Base-by-base conservation (phyloP, 148 eudicot species). In the Gaultheria prostrata region DNA sequence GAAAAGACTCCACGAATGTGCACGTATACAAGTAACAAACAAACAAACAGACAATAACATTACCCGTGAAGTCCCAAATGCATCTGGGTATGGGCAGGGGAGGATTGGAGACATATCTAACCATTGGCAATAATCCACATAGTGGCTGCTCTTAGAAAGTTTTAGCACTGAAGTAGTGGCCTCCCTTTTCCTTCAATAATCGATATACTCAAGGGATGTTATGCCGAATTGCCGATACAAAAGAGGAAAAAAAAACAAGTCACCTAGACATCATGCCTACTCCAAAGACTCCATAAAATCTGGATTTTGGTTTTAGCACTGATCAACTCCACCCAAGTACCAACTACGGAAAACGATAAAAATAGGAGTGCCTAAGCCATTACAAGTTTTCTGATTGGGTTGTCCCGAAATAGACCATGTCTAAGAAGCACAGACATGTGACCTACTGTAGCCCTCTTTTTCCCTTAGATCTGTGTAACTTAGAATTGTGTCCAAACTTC, bases 271-370 rank as follows among this genome's bases (percentile, higher is more conserved):
- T 69, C 74, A 69, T 30, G 30, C 43, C 74, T 69, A 69, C 20
- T 65, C 33, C 30, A 30, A 69, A 24, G 32, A 63, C 70, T 24
- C 14, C 45, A 14, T 17, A 70, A 30, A 12, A 30, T 70, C n/a
- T 33, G 45, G 45, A 32, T 30, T 70, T 70, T 70, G 46, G 76
- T 71, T 71, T 71, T 33, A 71, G 46, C 43, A 71, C n/a, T 71
- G 76, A 71, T 71, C 48, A 71, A 67, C 48, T 71, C 11, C 48
- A 71, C 48, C 39, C 4, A 8, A 71, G 76, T 17, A 71, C n/a
- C 46, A 18, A 71, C 76, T 35, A 35, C 35, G 18, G 46, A 33
- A 33, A 71, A 33, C 7, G n/a, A n/a, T 71, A 71, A 71, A 71
- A 5, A 35, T 71, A 32, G 46, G 76, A 71, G 24, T 35, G 21